Base-by-base conservation (phyloP, 2,329 filamentous ascomycete genomes). In the Ilyonectria destructans region DNA sequence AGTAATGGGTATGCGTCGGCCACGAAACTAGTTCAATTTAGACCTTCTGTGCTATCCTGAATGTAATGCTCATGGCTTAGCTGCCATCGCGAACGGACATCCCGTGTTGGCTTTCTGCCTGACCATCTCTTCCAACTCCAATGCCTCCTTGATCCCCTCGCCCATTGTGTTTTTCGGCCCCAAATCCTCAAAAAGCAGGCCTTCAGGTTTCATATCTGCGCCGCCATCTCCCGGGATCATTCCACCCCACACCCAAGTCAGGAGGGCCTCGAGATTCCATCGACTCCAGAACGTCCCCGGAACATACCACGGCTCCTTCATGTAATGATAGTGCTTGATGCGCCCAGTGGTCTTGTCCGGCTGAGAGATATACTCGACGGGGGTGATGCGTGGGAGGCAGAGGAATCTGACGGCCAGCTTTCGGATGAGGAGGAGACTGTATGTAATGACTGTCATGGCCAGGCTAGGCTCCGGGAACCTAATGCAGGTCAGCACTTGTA, bases 241-340 rank as follows among this genome's bases (percentile, higher is more conserved):
- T 1, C 82, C 85, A 9, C 86, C 87, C 52, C 78, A 70, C 8
- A 81, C 56, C 75, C 85, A 77, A 21, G 82, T 77, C 4, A 88
- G 65, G 84, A 85, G 85, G 0, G 85, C 90, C 67, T 79, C 78
- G 0, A 86, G 90, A 2, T 88, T 89, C 89, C 88, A 94, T 66
- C 88, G 87, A 74, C 86, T 89, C 88, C 85, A 89, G 46, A 88
- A 78, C 0, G 87, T 91, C 31, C 85, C 85, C 68, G 87, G 84
- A 26, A 88, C 83, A 78, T 93, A 93, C 80, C 88, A 93, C 2
- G 92, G 92, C 54, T 89, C 87, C 12, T 88, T 87, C 29, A 90
- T 85, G 80, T 89, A 93, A 43, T 82, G 71, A 0, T 81, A 72
- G 77, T 74, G 77, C 60, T 85, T 83, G 69, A 89, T 85, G 3